Evolutionary conservation across 495 filamentous ascomycete genomes (phyloP), one percentile per base, ranked within the genome.

Genomic region (Massariosphaeria phaeospora): DNA sequence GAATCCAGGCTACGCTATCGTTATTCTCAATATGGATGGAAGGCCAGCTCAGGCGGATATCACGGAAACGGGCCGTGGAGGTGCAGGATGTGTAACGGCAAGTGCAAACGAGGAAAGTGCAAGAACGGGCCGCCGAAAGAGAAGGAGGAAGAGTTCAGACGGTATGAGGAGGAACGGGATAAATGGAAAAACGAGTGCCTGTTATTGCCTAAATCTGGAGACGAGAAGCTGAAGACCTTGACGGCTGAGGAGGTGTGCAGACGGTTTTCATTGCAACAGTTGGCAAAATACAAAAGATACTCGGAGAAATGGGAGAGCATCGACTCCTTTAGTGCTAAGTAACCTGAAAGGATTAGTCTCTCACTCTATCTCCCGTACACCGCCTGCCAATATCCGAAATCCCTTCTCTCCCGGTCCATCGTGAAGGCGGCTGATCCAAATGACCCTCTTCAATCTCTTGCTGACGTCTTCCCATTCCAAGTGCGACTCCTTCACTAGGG

Each of bases 401-500:
- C 23, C 36, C 13, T 23, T 18, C 23, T n/a, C 3, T 20, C 48
- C 48, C 24, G 20, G 11, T 12, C 12, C n/a, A 33, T 53, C 49
- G 18, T 53, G 49, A 7, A 53, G 21, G 39, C 23, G 21, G 9
- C 35, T 21, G 26, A 53, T 53, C 49, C 49, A 53, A 27, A 53
- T 44, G 20, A 53, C 39, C 1, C 39, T 21, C 24, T 42, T 12
- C 11, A 53, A 17, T 9, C 12, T 13, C 17, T 43, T 1, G 15
- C 49, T 40, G 4, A 27, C n/a, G 2, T 44, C 49, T 2, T 23
- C 6, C 49, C 49, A 53, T 18, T 11, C 12, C 6, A 31, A 2
- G 13, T 20, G 25, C 23, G 5, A 5, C 20, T 23, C 12, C 4
- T 11, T 7, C 12, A 2, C 21, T 2, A 30, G n/a, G 1, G 15